Conservation (phyloP, 257 asterid species). For the Salvia splendens region DNA sequence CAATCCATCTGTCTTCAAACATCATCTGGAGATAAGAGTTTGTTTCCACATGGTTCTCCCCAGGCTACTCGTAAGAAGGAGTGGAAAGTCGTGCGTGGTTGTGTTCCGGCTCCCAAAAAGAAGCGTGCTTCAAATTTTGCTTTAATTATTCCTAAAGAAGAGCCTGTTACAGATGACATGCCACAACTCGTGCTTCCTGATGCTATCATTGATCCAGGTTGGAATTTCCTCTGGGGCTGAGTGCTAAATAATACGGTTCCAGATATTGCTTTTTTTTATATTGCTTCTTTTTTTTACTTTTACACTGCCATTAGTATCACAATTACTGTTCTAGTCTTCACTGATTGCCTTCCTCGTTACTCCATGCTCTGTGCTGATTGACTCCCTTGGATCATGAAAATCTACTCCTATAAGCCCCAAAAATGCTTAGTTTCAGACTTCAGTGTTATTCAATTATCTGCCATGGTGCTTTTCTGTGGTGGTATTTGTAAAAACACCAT, state of each 20-base stretch:
- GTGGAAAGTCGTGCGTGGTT: constrained; percentile 36
- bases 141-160: constrained; percentile 56
- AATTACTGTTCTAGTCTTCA: background rate
- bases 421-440: background rate
- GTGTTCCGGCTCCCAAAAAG: constrained; percentile 29
- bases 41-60: constrained; percentile 37
- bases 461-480: too few relatives aligned
- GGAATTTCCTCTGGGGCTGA: constrained; percentile 27
- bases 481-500: too few relatives aligned
- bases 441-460: too few relatives aligned
- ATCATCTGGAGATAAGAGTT: constrained; percentile 41
- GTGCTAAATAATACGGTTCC: constrained; percentile 7
- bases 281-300: constrained; percentile 13
- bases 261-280: constrained; percentile 12
- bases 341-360: constrained; percentile 15
- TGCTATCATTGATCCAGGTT: constrained; percentile 59
- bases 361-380: constrained; percentile 19
- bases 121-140: constrained; percentile 35
- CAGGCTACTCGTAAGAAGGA: constrained; percentile 36
- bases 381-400: constrained; percentile 19
- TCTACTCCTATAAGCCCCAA: constrained; percentile 2
- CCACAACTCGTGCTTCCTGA: constrained; percentile 43
- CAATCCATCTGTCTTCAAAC: constrained; percentile 41
- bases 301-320: constrained; percentile 11
- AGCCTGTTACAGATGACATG: constrained; percentile 55